Evolutionary conservation across 768 basidiomycete species (phyloP).

Genomic region (Leccinellum luteum): DNA sequence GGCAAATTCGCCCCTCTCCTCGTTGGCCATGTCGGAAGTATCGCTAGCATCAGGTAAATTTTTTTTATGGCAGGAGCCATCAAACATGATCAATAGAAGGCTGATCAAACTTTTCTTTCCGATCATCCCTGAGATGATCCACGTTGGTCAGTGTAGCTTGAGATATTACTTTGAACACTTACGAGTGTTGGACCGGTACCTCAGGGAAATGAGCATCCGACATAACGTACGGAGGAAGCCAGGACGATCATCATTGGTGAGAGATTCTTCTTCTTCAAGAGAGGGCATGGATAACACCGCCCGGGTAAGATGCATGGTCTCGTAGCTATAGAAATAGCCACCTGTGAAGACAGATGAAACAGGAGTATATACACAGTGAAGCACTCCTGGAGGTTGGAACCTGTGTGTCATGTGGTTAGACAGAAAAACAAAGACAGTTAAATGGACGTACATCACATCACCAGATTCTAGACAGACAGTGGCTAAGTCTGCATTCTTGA

Average conservation of each 20-base stretch:
- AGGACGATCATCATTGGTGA: not conserved
- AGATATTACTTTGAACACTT: too few species aligned
- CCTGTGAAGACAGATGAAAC: not conserved
- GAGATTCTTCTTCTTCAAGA: not conserved
- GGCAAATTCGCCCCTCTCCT: too few species aligned
- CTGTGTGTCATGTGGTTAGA: not conserved
- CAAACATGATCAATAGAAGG: not conserved
- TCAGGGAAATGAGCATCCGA: not conserved
- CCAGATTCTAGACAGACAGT: conserved; percentile 6
- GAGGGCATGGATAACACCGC: not conserved
- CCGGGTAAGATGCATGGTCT: conserved; percentile 1
- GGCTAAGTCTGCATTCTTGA: not conserved
- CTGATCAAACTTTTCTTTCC: not conserved
- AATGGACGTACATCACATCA: not conserved
- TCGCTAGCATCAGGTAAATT: too few species aligned
- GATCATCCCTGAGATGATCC: not conserved
- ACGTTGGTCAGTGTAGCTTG: too few species aligned
- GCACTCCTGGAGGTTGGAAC: not conserved
- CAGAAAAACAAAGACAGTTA: too few species aligned
- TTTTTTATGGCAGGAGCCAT: too few species aligned
- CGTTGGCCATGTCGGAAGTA: too few species aligned
- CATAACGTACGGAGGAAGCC: not conserved
- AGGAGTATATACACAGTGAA: not conserved
- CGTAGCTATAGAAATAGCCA: conserved; percentile 1
- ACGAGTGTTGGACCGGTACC: not conserved